phyloP scores from a whole-genome alignment of 768 basidiomycete species.

The Leccinum fibrillosum region DNA sequence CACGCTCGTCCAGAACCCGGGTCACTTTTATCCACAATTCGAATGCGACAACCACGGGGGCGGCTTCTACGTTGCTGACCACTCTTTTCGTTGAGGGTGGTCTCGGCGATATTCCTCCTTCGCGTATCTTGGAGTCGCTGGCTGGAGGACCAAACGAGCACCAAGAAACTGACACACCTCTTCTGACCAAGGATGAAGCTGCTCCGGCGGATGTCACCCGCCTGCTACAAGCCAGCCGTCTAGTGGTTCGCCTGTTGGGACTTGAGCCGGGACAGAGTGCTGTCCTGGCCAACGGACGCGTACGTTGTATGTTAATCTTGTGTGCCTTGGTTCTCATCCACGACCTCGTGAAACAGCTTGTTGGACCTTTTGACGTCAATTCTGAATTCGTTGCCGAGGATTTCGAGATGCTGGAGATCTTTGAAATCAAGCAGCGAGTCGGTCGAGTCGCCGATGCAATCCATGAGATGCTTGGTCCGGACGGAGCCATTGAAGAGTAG shows the following conservation, averaged over 20 bases:
- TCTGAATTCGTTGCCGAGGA: slow-evolving; percentile 68
- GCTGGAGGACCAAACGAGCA: slow-evolving; percentile 7
- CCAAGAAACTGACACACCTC: slow-evolving; percentile 32
- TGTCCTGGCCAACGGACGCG: slow-evolving; percentile 80
- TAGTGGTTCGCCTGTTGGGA: slow-evolving; percentile 54
- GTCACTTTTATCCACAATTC: slow-evolving; percentile 82
- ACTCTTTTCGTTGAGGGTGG: slow-evolving; percentile 43
- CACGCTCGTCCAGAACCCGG: slow-evolving; percentile 46
- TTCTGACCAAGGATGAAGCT: slow-evolving; percentile 30
- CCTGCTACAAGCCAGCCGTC: slow-evolving; percentile 45
- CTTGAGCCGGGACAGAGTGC: slow-evolving; percentile 59
- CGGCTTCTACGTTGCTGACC: slow-evolving; percentile 46
- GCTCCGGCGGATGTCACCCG: slow-evolving; percentile 23
- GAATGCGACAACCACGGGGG: slow-evolving; percentile 7
- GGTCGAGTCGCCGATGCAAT: slow-evolving; percentile 68
- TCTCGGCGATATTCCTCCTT: slow-evolving; percentile 31
- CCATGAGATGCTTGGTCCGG: slow-evolving; percentile 43
- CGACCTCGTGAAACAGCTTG: slow-evolving; percentile 45
- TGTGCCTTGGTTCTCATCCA: slow-evolving; percentile 2
- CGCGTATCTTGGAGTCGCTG: slow-evolving; percentile 16
- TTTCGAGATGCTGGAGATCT: slow-evolving; percentile 64
- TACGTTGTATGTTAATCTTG: slow-evolving; percentile 35
- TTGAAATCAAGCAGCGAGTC: slow-evolving; percentile 71
- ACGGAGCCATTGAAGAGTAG: slow-evolving; percentile 41
- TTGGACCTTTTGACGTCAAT: slow-evolving; percentile 60